Conservation (phyloP, 2,329 filamentous ascomycete species). For the Penicillium janthinellum region DNA sequence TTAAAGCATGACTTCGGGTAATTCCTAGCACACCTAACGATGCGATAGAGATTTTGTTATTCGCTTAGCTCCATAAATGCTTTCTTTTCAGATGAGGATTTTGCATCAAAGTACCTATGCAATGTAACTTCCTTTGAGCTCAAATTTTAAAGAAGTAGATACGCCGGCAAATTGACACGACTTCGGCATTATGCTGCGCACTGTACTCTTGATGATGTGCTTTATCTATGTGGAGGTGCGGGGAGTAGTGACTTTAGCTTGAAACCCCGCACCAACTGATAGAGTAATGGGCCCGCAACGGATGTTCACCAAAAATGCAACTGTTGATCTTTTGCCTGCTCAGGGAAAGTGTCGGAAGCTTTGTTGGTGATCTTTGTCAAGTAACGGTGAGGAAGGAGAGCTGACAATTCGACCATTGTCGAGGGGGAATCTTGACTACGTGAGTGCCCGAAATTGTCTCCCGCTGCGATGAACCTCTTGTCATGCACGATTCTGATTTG, state of each 20-base stretch:
- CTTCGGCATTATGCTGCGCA: background rate
- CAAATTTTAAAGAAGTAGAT: background rate
- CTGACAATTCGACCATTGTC: too few relatives aligned
- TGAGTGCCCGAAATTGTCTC: too few relatives aligned
- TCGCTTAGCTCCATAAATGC: too few relatives aligned
- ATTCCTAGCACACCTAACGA: background rate
- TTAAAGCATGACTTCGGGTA: background rate
- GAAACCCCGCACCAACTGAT: slow-evolving; percentile 8
- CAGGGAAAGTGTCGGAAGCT: background rate
- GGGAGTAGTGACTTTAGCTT: slow-evolving; percentile 3
- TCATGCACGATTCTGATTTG: too few relatives aligned
- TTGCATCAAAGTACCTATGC: background rate
- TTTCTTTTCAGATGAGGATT: background rate
- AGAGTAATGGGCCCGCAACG: slow-evolving; percentile 1
- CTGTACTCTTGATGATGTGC: background rate
- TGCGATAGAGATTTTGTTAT: too few relatives aligned
- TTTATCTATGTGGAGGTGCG: background rate
- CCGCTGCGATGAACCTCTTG: too few relatives aligned
- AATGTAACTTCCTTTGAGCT: background rate
- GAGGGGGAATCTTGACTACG: too few relatives aligned
- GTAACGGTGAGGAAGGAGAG: background rate
- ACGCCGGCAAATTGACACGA: background rate
- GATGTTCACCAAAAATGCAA: slow-evolving; percentile 10
- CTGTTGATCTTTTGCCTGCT: slow-evolving; percentile 10
- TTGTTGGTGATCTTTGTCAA: background rate